Evolutionary conservation across 2,329 filamentous ascomycete genomes (phyloP).

Genomic region (Phialophora macrospora): DNA sequence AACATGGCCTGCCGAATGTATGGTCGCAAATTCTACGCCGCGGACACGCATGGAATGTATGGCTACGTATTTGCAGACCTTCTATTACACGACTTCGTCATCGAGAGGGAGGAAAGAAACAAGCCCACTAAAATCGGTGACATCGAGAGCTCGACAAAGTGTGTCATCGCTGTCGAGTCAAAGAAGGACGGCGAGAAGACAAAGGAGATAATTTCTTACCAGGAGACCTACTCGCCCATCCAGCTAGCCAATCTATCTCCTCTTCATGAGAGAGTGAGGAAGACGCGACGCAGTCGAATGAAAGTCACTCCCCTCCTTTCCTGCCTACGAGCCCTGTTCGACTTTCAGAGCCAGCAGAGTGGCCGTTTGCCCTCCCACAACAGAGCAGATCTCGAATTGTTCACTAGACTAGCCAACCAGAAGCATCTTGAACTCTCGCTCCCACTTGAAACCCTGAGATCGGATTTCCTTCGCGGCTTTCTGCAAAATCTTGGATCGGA

Average conservation of each 20-base stretch:
- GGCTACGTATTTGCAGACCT: constrained; percentile 95
- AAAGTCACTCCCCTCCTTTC: constrained; percentile 83
- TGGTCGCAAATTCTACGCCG: constrained; percentile 83
- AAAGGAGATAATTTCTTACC: constrained; percentile 87
- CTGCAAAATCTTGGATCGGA: constrained; percentile 84
- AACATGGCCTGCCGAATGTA: constrained; percentile 84
- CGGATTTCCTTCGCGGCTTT: constrained; percentile 80
- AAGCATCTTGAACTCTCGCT: constrained; percentile 77
- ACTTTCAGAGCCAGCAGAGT: constrained; percentile 69
- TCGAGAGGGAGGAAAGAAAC: constrained; percentile 84
- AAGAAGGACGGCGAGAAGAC: constrained; percentile 71
- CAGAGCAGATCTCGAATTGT: constrained; percentile 70
- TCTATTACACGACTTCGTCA: constrained; percentile 85
- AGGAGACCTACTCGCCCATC: constrained; percentile 87
- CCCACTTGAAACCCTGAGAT: constrained; percentile 68
- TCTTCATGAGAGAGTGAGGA: constrained; percentile 72
- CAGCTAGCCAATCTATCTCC: constrained; percentile 80
- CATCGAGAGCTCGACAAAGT: constrained; percentile 77
- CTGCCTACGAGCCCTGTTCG: constrained; percentile 87
- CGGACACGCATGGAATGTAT: constrained; percentile 84
- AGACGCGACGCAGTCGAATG: constrained; percentile 68
- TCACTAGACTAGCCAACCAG: constrained; percentile 76
- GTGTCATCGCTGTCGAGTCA: constrained; percentile 71
- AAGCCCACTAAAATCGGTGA: constrained; percentile 60
- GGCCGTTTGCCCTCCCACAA: constrained; percentile 62